Evolutionary conservation across 768 basidiomycete genomes (phyloP), one percentile per base, ranked within the genome.

Genomic region (Gymnopilus junonius): DNA sequence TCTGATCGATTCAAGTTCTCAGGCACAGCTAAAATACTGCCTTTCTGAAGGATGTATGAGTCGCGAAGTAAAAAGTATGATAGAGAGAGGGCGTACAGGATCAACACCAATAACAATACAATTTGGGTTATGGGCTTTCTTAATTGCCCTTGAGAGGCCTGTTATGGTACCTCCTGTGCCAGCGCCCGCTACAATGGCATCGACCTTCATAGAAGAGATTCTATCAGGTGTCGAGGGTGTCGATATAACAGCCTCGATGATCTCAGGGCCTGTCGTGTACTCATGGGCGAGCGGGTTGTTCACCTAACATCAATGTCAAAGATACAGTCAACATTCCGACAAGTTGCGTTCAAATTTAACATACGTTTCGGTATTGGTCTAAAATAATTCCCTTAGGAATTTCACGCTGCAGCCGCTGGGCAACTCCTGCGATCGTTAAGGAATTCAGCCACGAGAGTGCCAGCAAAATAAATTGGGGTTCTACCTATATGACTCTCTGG

Each of bases 81-180:
- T 6, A 21, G 45, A 29, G n/a, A 17, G 39, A 34, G 31, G 27
- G 71, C 91, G 55, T 69, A 95, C 93, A 20, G 97, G 97, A 77
- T 99, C 97, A 40, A 95, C 83, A 5, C 87, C 96, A n/a, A 99
- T 84, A 17, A 97, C 83, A 17, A 88, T 75, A 68, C 88, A 89
- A 3, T 86, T 79, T 27, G 84, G 76, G 69, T 95, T 95, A 71
- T 94, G 91, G 10, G 76, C 79, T 74, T 87, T 91, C 82, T 92
- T 93, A 68, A 97, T 79, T 3, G 90, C 90, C 15, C 89, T 83
- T 17, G 93, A 89, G 51, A 93, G 74, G 1, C 97, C 97, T n/a
- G 93, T 93, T 64, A 99, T 79, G 0, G 97, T 98, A 11, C 97
- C 97, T 14, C 97, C 97, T 1, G 97, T 99, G 14, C 97, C 97